Conservation (phyloP, 192 early-diverging fungal species). For the Umbelopsis sp. region DNA sequence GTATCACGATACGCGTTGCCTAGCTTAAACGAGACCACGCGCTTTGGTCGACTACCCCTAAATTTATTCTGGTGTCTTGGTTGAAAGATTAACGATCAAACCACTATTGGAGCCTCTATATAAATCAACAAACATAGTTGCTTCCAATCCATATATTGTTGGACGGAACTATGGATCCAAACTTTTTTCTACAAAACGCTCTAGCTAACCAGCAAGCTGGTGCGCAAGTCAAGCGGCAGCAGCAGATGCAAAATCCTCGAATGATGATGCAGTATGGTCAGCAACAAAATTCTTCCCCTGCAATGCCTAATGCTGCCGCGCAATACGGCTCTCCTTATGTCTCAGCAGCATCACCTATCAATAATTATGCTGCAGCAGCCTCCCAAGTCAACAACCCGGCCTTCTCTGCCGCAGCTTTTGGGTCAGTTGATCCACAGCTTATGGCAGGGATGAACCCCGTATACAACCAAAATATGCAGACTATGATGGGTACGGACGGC, state of each 20-base stretch:
- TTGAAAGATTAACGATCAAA: background rate
- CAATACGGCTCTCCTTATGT: slow-evolving; percentile 6
- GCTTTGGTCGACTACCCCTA: slow-evolving; percentile 6
- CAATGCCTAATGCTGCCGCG: background rate
- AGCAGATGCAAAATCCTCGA: slow-evolving; percentile 22
- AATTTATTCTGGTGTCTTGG: slow-evolving; percentile 1
- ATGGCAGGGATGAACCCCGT: slow-evolving; percentile 16
- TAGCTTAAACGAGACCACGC: slow-evolving; percentile 7
- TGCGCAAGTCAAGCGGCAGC: slow-evolving; percentile 14
- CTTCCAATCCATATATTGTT: background rate
- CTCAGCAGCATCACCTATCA: slow-evolving; percentile 3
- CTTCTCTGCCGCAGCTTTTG: slow-evolving; percentile 8
- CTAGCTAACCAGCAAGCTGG: slow-evolving; percentile 21
- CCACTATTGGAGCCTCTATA: background rate
- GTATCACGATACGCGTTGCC: background rate
- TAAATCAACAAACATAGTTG: background rate
- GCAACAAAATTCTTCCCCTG: slow-evolving; percentile 6
- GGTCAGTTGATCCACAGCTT: slow-evolving; percentile 13
- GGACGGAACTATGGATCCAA: slow-evolving; percentile 16
- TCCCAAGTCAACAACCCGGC: slow-evolving; percentile 7
- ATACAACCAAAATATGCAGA: slow-evolving; percentile 12
- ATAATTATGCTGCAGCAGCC: background rate
- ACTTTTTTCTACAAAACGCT: slow-evolving; percentile 19
- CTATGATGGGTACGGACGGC: slow-evolving; percentile 10
- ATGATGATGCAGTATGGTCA: slow-evolving; percentile 14